Conservation (phyloP, 192 early-diverging fungal genomes). For the Coemansia sp. region DNA sequence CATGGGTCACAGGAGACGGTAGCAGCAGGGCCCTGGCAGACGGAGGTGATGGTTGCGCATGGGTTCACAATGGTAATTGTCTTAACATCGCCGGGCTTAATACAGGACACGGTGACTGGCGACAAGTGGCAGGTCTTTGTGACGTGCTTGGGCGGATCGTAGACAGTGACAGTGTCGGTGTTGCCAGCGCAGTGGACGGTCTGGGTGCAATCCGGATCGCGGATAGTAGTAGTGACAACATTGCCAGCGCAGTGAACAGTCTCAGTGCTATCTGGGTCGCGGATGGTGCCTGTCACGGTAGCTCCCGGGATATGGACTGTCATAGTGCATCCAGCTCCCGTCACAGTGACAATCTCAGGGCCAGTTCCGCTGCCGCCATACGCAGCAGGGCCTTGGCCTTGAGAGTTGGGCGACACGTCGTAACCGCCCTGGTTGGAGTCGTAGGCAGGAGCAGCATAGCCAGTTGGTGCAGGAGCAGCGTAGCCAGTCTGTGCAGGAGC, state of each 20-base stretch:
- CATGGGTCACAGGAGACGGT: slow-evolving; percentile 29
- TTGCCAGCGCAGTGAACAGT: slow-evolving; percentile 33
- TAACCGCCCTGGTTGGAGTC: slow-evolving; percentile 19
- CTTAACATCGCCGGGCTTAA: slow-evolving; percentile 45
- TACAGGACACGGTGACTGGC: slow-evolving; percentile 49
- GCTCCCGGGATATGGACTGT: slow-evolving; percentile 37
- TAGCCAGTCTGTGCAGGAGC: slow-evolving; percentile 20
- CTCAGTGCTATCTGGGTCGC: slow-evolving; percentile 29
- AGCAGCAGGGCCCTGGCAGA: slow-evolving; percentile 29
- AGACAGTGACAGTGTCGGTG: slow-evolving; percentile 29
- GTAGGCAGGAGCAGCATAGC: slow-evolving; percentile 23
- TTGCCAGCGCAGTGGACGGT: slow-evolving; percentile 38
- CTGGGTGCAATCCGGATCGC: slow-evolving; percentile 31
- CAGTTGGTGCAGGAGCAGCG: slow-evolving; percentile 16
- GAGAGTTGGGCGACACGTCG: slow-evolving; percentile 14
- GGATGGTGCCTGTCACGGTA: slow-evolving; percentile 34
- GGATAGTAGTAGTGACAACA: slow-evolving; percentile 28
- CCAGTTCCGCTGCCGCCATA: slow-evolving; percentile 21
- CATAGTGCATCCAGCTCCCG: slow-evolving; percentile 17
- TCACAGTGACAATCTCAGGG: slow-evolving; percentile 22
- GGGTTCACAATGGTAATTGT: slow-evolving; percentile 52
- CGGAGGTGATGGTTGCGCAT: slow-evolving; percentile 34
- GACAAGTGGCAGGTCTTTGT: slow-evolving; percentile 54
- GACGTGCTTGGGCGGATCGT: slow-evolving; percentile 22
- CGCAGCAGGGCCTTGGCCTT: slow-evolving; percentile 14